Conservation (phyloP, 192 early-diverging fungal species). For the Gamsiella multidivaricata region DNA sequence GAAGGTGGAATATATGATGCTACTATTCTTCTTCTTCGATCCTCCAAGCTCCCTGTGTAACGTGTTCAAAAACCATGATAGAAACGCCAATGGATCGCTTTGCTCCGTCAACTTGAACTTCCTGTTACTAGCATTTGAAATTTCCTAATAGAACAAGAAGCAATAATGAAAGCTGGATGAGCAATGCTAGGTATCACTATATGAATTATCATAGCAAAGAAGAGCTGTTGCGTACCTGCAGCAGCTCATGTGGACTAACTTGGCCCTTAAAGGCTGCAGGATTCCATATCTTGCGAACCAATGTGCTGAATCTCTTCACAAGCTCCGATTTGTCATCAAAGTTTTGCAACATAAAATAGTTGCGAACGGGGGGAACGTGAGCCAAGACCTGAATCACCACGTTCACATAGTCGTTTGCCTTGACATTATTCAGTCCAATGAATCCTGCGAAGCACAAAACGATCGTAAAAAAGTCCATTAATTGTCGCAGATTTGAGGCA, state of each 20-base stretch:
- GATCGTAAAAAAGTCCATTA: background rate
- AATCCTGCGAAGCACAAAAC: slow-evolving; percentile 66
- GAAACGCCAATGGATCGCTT: slow-evolving; percentile 87
- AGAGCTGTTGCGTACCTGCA: slow-evolving; percentile 69
- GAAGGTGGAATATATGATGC: slow-evolving; percentile 85
- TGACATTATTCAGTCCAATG: slow-evolving; percentile 94
- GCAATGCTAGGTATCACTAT: no score
- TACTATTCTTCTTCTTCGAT: slow-evolving; percentile 75
- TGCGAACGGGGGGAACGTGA: slow-evolving; percentile 87
- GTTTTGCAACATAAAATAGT: slow-evolving; percentile 80
- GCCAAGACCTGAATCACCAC: slow-evolving; percentile 88
- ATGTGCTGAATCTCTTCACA: slow-evolving; percentile 78
- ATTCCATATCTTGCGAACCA: slow-evolving; percentile 95
- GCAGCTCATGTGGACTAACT: slow-evolving; percentile 93
- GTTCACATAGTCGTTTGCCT: slow-evolving; percentile 95
- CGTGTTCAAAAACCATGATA: slow-evolving; percentile 93
- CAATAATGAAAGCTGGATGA: background rate
- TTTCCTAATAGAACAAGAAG: slow-evolving; percentile 63
- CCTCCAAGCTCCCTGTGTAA: slow-evolving; percentile 90
- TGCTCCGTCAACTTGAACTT: slow-evolving; percentile 83
- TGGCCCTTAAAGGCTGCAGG: slow-evolving; percentile 92
- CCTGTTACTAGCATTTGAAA: slow-evolving; percentile 82
- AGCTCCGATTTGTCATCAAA: slow-evolving; percentile 64
- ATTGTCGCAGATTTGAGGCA: no score
- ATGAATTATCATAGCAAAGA: background rate